Evolutionary conservation across 2,329 filamentous ascomycete genomes (phyloP), one percentile per base, ranked within the genome.

Genomic region (Claviceps africana): DNA sequence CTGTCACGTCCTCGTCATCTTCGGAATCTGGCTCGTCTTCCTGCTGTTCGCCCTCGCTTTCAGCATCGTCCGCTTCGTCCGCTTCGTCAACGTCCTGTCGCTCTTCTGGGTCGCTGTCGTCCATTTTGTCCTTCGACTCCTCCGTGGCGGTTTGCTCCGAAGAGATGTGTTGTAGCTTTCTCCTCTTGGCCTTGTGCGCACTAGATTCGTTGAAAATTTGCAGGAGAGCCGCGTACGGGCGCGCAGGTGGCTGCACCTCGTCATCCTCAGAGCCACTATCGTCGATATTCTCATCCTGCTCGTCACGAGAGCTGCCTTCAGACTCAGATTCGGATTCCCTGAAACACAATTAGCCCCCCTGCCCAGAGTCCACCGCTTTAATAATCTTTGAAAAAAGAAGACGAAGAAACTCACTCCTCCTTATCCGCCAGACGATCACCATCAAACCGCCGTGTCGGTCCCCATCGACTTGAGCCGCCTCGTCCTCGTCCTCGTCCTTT

Each of bases 181-280:
- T 71, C 62, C 78, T 71, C 61, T 83, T 84, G 1, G 74, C 66
- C 43, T 70, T 72, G 2, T 72, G 74, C 3, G 62, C 66, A 22
- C 65, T 61, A 3, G 70, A 67, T 28, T 75, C 71, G 2, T 71
- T 69, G 48, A 84, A 67, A 53, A 76, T 81, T 59, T 81, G 74
- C 59, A 84, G 69, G 7, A 84, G 68, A 8, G 76, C 70, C 65
- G 75, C 69, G 56, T 83, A 84, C 3, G 81, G 74, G 31, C 72
- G 70, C 28, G 69, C 65, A 28, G 67, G 51, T 10, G 69, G 59
- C 30, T 71, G 35, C 42, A 72, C 66, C 46, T 73, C 62, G 2
- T 76, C 73, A 8, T 73, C 70, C 9, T 73, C 72, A 7, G 69
- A 68, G 30, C 64, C 65, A 53, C 67, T 61, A 51, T 70, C 68